A percentile compares a stretch with the other conserved stretches of the same genome.
Evolutionary conservation across 345 rosid species (phyloP).

Genomic region (Capsella bursapastoris): DNA sequence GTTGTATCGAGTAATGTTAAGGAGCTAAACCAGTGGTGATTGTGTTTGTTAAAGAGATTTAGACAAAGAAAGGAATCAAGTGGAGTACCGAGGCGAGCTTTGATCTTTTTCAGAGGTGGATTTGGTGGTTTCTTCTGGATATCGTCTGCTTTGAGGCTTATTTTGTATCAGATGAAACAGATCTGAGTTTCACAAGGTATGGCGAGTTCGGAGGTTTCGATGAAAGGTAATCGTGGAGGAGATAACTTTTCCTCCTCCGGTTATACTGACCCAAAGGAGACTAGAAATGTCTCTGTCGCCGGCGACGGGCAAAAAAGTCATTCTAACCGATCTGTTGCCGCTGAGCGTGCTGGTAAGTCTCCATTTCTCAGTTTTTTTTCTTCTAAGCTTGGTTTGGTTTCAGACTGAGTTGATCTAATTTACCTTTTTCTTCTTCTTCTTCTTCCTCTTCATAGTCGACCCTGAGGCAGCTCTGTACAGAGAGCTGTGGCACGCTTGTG

Average conservation of each 20-base stretch:
- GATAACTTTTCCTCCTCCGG: conserved; percentile 49
- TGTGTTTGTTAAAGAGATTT: conserved; percentile 22
- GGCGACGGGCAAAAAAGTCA: conserved; percentile 51
- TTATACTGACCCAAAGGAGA: conserved; percentile 45
- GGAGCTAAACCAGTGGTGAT: conserved; percentile 39
- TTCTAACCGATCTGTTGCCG: conserved; percentile 30
- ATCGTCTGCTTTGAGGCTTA: conserved; percentile 5
- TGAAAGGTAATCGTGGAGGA: conserved; percentile 52
- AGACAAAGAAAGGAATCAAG: conserved; percentile 24
- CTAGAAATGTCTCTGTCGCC: conserved; percentile 36
- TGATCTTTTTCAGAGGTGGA: conserved; percentile 25
- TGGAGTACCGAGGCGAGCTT: conserved; percentile 13
- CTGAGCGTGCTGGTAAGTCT: conserved; percentile 33
- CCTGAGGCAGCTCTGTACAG: conserved; percentile 68
- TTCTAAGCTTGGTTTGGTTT: not conserved
- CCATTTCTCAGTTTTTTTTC: not conserved
- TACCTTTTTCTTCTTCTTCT: not conserved
- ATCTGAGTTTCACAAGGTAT: conserved; percentile 53
- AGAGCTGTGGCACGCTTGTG: conserved; percentile 97
- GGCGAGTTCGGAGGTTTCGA: conserved; percentile 53
- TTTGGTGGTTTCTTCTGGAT: conserved; percentile 19
- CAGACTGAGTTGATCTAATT: conserved; percentile 24
- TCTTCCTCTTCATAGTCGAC: conserved; percentile 42
- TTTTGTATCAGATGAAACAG: conserved; percentile 55
- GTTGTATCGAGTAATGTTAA: conserved; percentile 28